Evolutionary conservation across 2,329 filamentous ascomycete genomes (phyloP).

Genomic region (Cordyceps militaris): DNA sequence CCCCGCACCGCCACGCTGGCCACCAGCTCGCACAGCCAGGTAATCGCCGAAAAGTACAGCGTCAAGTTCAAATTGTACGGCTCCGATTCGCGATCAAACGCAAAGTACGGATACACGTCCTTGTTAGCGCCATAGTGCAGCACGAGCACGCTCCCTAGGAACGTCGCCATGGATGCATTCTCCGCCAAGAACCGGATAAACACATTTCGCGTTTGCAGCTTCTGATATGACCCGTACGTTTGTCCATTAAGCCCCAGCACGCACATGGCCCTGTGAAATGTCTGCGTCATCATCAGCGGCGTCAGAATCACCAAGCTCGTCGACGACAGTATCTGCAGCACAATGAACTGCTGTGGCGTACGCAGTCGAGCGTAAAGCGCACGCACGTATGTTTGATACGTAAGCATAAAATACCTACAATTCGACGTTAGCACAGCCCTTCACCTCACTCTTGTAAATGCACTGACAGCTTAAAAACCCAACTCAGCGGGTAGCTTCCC

Average conservation of each 20-base stretch:
- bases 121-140: constrained; percentile 61
- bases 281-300: constrained; percentile 55
- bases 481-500: constrained; percentile 62
- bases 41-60: constrained; percentile 55
- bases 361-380: constrained; percentile 61
- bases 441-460: neutral
- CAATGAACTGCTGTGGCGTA: constrained; percentile 57
- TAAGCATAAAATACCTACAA: constrained; percentile 56
- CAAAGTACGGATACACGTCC: constrained; percentile 63
- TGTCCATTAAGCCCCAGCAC: constrained; percentile 50
- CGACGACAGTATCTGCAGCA: constrained; percentile 58
- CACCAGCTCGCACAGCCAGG: constrained; percentile 59
- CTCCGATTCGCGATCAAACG: constrained; percentile 45
- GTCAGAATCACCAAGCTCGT: constrained; percentile 56
- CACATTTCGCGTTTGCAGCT: constrained; percentile 58
- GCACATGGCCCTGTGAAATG: constrained; percentile 49
- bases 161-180: constrained; percentile 62
- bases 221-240: constrained; percentile 57
- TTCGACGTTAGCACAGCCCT: neutral
- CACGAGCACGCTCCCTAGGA: constrained; percentile 57
- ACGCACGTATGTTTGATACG: constrained; percentile 65
- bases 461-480: constrained; percentile 61
- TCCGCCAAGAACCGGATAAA: constrained; percentile 62
- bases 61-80: constrained; percentile 57
- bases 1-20: constrained; percentile 54